phyloP scores from a whole-genome alignment of 2,329 filamentous ascomycete genomes.

The Cytospora paraplurivora region DNA sequence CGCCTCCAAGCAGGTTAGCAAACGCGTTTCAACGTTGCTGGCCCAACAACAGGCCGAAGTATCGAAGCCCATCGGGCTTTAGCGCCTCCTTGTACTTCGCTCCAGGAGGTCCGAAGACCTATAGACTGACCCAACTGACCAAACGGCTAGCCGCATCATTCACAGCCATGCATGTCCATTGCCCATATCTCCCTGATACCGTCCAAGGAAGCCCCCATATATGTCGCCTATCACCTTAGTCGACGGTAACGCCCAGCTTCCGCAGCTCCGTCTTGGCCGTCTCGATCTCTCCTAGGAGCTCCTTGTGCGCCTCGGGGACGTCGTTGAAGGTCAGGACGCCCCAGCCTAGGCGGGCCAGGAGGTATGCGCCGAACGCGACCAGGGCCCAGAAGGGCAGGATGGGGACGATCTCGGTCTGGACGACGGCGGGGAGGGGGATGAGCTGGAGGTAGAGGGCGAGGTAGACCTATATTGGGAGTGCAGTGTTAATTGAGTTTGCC shows the following conservation, averaged over 20 bases:
- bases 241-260: constrained; percentile 74
- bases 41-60: background rate
- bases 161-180: background rate
- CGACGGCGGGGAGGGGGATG: constrained; percentile 73
- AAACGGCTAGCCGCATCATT: background rate
- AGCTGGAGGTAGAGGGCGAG: constrained; percentile 82
- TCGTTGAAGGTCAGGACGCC: constrained; percentile 97
- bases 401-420: constrained; percentile 86
- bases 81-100: background rate
- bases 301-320: constrained; percentile 84
- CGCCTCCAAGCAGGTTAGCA: background rate
- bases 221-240: constrained; percentile 49
- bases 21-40: background rate
- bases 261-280: constrained; percentile 73
- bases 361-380: constrained; percentile 87
- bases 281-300: constrained; percentile 84
- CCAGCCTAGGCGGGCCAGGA: constrained; percentile 88
- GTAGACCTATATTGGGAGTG: constrained; percentile 71
- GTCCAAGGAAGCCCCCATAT: background rate
- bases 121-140: background rate
- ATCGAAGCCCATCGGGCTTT: background rate
- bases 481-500: constrained; percentile 28
- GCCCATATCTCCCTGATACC: background rate
- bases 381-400: constrained; percentile 91
- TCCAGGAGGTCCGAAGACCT: background rate